A percentile compares a stretch with the other conserved stretches of the same genome.
These are phyloP conservation scores for Mycena haematopus DNA, from an alignment of 768 basidiomycete genomes.

Conservation along the genomic window DNA sequence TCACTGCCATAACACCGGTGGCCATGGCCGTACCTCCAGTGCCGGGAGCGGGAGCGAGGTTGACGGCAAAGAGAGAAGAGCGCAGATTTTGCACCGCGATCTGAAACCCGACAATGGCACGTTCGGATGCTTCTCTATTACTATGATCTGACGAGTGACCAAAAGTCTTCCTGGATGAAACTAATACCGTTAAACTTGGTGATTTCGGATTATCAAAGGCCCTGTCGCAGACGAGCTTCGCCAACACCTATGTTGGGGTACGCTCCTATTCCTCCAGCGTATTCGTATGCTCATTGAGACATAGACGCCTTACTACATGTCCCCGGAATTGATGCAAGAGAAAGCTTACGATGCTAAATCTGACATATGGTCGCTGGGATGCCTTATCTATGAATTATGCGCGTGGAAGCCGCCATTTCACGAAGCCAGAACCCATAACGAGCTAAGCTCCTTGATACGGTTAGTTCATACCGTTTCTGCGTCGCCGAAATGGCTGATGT, in stretches of 20 bases:
- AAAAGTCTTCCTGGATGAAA: constrained; percentile 87
- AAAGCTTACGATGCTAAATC: constrained; percentile 97
- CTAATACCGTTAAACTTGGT: constrained; percentile 89
- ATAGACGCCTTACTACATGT: constrained; percentile 99
- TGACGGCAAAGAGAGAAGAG: constrained; percentile 60
- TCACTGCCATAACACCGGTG: constrained; percentile 89
- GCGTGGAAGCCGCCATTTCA: constrained; percentile 93
- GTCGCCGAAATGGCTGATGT: background rate
- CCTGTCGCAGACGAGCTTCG: constrained; percentile 85
- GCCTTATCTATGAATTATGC: constrained; percentile 95
- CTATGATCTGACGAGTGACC: background rate
- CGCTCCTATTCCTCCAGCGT: constrained; percentile 36
- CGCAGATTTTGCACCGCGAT: constrained; percentile 91
- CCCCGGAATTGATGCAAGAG: constrained; percentile 96
- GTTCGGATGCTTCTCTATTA: constrained; percentile 30
- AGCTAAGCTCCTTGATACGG: constrained; percentile 85
- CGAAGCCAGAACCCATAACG: constrained; percentile 88
- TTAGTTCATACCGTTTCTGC: constrained; percentile 36
- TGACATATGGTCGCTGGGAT: constrained; percentile 98
- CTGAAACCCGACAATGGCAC: constrained; percentile 96
- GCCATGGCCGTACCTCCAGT: constrained; percentile 55
- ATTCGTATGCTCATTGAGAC: background rate
- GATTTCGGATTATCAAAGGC: constrained; percentile 98
- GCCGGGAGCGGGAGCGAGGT: constrained; percentile 38
- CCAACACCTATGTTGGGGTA: constrained; percentile 97